Evolutionary conservation across 1,139 yeast genomes (phyloP), one percentile per base, ranked within the genome.

Genomic region (Kodamaea arcana): DNA sequence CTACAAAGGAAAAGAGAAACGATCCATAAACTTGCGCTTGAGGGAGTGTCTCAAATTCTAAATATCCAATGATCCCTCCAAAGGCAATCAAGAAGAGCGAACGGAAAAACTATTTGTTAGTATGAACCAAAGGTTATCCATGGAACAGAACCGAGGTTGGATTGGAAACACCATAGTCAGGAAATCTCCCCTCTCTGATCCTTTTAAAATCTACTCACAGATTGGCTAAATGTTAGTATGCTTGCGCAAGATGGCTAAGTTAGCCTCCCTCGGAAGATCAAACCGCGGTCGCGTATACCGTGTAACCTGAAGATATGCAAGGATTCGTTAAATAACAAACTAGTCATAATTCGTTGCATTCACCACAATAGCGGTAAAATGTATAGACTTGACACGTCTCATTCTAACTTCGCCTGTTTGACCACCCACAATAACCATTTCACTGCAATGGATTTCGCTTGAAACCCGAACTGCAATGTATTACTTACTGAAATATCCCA

Each of bases 1-100:
- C 96, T 13, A 84, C 60, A 52, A 87, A 87, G 12, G 94, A 84
- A 56, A 83, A 84, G 46, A 84, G 65, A 51, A 88, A 87, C 2
- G 94, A 83, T 14, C 83, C 92, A 53, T 80, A 86, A 11, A 77
- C 72, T 46, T 78, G 72, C 8, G 88, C 75, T 45, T 78, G 76
- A 2, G 85, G 75, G 4, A 86, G 86, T 32, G 79, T 76, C 46
- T 72, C 65, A 52, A 81, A 80, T 52, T 83, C 90, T 56, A 37
- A 14, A 24, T 69, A 59, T 3, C 78, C 78, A 37, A 82, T 69
- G 9, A 65, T 68, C 1, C 61, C 65, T 7, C 87, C 87, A 44
- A 80, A 69, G 5, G 68, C 64, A 24, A 77, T 69, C 35, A 77
- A 66, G 54, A 69, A 79, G 16, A 77, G 42, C 4, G 83, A 87